These are phyloP conservation scores for Clathrospora elynae DNA, from an alignment of 2,329 filamentous ascomycete genomes.

Conservation along the genomic window DNA sequence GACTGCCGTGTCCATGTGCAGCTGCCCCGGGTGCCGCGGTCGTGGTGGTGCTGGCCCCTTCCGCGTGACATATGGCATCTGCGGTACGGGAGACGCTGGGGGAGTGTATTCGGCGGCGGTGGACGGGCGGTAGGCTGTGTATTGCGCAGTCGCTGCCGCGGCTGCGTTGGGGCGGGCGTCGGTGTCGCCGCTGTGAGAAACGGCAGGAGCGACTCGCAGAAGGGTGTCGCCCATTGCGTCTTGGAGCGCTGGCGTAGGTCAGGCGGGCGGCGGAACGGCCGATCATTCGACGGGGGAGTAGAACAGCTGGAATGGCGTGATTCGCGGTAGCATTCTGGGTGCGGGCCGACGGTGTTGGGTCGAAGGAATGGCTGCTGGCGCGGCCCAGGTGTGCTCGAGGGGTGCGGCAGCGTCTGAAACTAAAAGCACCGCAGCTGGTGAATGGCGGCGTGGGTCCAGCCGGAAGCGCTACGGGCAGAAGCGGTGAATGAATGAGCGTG, in stretches of 20 bases:
- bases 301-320: slow-evolving; percentile 24
- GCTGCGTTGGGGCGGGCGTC: slow-evolving; percentile 16
- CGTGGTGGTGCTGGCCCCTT: slow-evolving; percentile 33
- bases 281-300: slow-evolving; percentile 40
- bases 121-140: slow-evolving; percentile 33
- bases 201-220: slow-evolving; percentile 22
- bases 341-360: slow-evolving; percentile 2
- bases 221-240: slow-evolving; percentile 39
- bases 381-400: slow-evolving; percentile 3
- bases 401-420: slow-evolving; percentile 3
- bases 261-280: slow-evolving; percentile 15
- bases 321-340: slow-evolving; percentile 38
- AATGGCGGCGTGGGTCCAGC: slow-evolving; percentile 6
- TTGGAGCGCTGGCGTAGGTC: slow-evolving; percentile 13
- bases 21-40: slow-evolving; percentile 30
- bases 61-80: slow-evolving; percentile 22
- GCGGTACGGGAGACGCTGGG: slow-evolving; percentile 39
- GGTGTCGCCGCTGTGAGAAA: slow-evolving; percentile 15
- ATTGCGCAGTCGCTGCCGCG: slow-evolving; percentile 21
- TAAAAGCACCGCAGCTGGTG: slow-evolving; percentile 6
- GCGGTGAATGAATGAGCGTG: slow-evolving; percentile 12
- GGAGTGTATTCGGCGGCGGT: slow-evolving; percentile 41
- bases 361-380: not conserved
- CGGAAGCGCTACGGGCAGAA: slow-evolving; percentile 1
- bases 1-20: slow-evolving; percentile 38